These are phyloP conservation scores for Sphagnum contortum DNA, from an alignment of 225 moss, liverwort and hornwort genomes.

Conservation along the genomic window DNA sequence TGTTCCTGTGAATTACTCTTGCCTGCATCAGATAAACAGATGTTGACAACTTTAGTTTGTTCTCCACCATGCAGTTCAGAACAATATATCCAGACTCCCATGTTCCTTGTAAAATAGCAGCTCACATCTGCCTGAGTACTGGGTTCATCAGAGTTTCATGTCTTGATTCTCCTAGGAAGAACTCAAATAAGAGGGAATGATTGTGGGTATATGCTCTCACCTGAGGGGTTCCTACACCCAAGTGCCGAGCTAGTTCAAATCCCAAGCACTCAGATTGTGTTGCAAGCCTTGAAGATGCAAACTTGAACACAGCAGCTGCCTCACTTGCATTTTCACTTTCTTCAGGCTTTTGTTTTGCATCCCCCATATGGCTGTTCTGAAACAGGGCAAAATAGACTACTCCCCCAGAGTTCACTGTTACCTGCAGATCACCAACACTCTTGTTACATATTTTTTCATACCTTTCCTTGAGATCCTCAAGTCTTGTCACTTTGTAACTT, in stretches of 20 bases:
- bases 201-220: constrained; percentile 13
- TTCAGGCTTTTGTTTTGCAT: constrained; percentile 9
- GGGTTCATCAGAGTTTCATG: no score
- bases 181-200: no score
- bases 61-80: background rate
- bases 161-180: no score
- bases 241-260: constrained; percentile 81
- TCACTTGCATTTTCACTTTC: constrained; percentile 18
- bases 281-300: constrained; percentile 80
- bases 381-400: constrained; percentile 84
- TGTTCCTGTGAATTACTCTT: constrained; percentile 67
- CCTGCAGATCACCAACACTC: constrained; percentile 24
- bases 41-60: background rate
- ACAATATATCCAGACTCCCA: no score
- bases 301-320: constrained; percentile 87
- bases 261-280: constrained; percentile 94
- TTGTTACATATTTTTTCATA: background rate
- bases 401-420: constrained; percentile 93
- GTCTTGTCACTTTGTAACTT: background rate
- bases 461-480: background rate
- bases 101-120: no score
- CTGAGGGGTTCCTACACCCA: constrained; percentile 87
- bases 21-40: constrained; percentile 28
- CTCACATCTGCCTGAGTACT: no score
- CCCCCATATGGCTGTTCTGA: constrained; percentile 19